Evolutionary conservation across 768 basidiomycete genomes (phyloP), one percentile per base, ranked within the genome.

Genomic region (Lactifluus echinatus): DNA sequence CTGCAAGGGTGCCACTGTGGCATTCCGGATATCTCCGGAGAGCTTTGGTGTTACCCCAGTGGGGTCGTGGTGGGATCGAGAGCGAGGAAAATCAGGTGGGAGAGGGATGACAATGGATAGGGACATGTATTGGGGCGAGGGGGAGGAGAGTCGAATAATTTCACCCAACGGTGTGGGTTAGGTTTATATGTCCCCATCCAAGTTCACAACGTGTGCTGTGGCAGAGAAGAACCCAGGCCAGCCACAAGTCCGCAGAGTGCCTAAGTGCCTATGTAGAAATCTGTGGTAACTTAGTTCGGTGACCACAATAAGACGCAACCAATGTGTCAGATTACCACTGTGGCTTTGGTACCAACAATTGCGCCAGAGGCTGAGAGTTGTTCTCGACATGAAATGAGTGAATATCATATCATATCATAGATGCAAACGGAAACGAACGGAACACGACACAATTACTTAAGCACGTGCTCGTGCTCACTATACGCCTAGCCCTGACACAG

Each of bases 21-120:
- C 19, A 23, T 3, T 26, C 33, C 26, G 24, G 26, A 17, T 3
- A 26, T 42, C 40, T 14, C 36, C 34, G 10, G 34, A 24, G 17
- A 31, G 28, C 19, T 21, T 40, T 10, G 37, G 11, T 14, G 36
- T 14, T 17, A 45, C 53, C 26, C 34, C 53, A 24, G 12, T 4
- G n/a, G 31, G 23, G 23, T 21, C 17, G 23, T 3, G 26, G 21
- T 34, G 45, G 31, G 19, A 36, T 29, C 37, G 54, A 42, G 40
- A 19, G 45, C 24, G 19, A 36, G 39, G 17, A n/a, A 34, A 24
- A 34, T 50, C 40, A 14, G 47, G 39, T 23, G 17, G 11, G 15
- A 10, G 11, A 5, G 57, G 51, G 29, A 58, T 34, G 24, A 53
- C 4, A 34, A 58, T 49, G 21, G 57, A 53, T 23, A 58, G 33